Percentiles rank a stretch among this genome's conserved stretches.
Conservation (phyloP, 371 early-diverging fungal species). For the Umbelopsis sp. region DNA sequence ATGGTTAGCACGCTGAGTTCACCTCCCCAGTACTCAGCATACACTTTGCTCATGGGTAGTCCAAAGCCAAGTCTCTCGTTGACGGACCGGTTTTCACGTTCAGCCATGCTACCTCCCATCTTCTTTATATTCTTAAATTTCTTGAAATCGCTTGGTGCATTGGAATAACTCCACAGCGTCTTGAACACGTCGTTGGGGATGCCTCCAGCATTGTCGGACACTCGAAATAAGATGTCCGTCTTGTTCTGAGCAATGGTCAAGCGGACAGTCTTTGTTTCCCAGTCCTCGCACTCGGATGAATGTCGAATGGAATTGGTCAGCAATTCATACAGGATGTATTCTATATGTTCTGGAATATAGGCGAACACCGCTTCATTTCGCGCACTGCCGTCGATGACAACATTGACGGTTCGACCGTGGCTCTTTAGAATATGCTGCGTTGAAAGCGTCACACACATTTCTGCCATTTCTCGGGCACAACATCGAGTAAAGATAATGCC, state of each 20-base stretch:
- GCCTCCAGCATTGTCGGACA: conserved; percentile 93
- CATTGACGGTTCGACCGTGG: conserved; percentile 9
- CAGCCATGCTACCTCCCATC: conserved; percentile 38
- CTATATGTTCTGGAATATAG: conserved; percentile 86
- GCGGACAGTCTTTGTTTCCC: conserved; percentile 58
- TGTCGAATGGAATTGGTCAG: conserved; percentile 85
- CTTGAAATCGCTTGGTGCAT: conserved; percentile 36
- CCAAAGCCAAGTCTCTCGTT: conserved; percentile 69
- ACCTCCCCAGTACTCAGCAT: conserved; percentile 84
- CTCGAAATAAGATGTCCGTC: conserved; percentile 82
- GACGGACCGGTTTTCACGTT: conserved; percentile 33
- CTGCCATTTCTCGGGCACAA: conserved; percentile 49
- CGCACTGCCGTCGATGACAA: conserved; percentile 18
- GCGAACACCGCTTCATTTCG: conserved; percentile 48
- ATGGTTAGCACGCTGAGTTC: conserved; percentile 64
- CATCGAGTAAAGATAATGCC: conserved; percentile 66
- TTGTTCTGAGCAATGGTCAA: conserved; percentile 82
- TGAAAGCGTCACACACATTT: conserved; percentile 24
- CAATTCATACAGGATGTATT: conserved; percentile 93
- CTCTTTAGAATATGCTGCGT: conserved; percentile 30
- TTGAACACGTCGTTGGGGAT: conserved; percentile 66
- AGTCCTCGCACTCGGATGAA: conserved; percentile 49
- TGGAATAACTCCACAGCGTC: conserved; percentile 80
- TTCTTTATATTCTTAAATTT: conserved; percentile 42
- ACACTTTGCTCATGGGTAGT: conserved; percentile 80